Base-by-base conservation (phyloP, 257 asterid species). In the Solanum tarapatanum region DNA sequence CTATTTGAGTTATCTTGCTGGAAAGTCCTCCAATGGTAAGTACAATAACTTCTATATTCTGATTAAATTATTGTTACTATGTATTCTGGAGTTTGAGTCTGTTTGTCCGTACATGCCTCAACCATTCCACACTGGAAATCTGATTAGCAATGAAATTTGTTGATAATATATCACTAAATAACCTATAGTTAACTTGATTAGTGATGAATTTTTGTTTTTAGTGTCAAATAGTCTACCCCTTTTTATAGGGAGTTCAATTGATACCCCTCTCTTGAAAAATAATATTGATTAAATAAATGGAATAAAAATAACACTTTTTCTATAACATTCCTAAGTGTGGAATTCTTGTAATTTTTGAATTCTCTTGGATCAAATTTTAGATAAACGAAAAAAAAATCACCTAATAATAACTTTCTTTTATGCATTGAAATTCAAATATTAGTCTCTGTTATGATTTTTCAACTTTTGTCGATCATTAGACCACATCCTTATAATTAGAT, bases 21-120 rank as follows among this genome's bases (percentile, higher is more conserved):
- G 98, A 93, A 92, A 84, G 64, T 96, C 87, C 98, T 97, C 83
- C 95, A 95, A 91, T 96, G 99, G 99, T 97, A 93, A 80, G 4
- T 41, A 55, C 64, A 48, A 48, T 8, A 64, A 37, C 19, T 21
- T 33, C 0, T 35, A 73, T 73, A 33, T 19, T 30, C 6, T 58
- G 6, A 48, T 32, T 0, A 23, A 23, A 75, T 75, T 21, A 76
- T 21, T 37, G 51, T 43, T 21, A 9, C 4, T 35, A 7, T 30
- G 0, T 30, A 30, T 72, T 33, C 1, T 13, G 6, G 0, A 13
- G 7, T 68, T 68, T 21, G 11, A 68, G 5, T 5, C 2, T 0
- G 1, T 70, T 70, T 70, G 0, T 33, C 3, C 1, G n/a, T 58
- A 1, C 21, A 48, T 66, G 2, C 10, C 10, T 66, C 10, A 11